Evolutionary conservation across 768 basidiomycete species (phyloP).

Genomic region (Boletus edulis): DNA sequence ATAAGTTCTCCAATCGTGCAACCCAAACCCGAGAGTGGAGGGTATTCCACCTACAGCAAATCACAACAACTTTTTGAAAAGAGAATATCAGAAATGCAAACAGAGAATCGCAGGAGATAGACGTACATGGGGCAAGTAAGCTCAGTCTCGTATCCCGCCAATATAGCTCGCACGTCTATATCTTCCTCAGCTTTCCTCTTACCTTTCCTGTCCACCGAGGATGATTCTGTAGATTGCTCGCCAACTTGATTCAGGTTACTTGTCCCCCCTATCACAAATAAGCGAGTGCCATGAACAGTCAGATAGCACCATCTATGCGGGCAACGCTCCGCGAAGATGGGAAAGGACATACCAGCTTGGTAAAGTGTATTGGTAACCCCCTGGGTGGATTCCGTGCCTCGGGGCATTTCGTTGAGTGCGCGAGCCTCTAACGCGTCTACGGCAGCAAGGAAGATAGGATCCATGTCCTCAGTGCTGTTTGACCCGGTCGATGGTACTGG

Average conservation of each 20-base stretch:
- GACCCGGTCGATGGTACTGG: slow-evolving; percentile 8
- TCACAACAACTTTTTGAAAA: slow-evolving; percentile 63
- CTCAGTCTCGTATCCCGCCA: slow-evolving; percentile 60
- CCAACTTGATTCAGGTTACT: background rate
- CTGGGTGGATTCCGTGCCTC: slow-evolving; percentile 8
- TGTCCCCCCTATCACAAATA: background rate
- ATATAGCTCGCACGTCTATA: slow-evolving; percentile 26
- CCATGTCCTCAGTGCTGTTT: slow-evolving; percentile 16
- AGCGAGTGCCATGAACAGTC: slow-evolving; percentile 6
- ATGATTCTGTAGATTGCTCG: background rate
- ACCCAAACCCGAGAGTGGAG: background rate
- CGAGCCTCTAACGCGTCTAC: slow-evolving; percentile 48
- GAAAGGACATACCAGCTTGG: slow-evolving; percentile 18
- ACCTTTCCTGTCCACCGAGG: slow-evolving; percentile 38
- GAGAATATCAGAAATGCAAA: background rate
- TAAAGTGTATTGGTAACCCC: background rate
- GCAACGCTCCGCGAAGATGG: background rate
- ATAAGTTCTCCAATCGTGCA: background rate
- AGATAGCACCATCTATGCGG: background rate
- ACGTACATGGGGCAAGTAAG: slow-evolving; percentile 72
- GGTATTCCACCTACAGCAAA: slow-evolving; percentile 50
- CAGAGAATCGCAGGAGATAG: background rate
- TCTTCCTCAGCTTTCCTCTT: slow-evolving; percentile 39
- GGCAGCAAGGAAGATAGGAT: slow-evolving; percentile 31
- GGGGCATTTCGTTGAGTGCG: slow-evolving; percentile 9